Conservation (phyloP, 2,329 filamentous ascomycete genomes). For the Ascosphaera apis region DNA sequence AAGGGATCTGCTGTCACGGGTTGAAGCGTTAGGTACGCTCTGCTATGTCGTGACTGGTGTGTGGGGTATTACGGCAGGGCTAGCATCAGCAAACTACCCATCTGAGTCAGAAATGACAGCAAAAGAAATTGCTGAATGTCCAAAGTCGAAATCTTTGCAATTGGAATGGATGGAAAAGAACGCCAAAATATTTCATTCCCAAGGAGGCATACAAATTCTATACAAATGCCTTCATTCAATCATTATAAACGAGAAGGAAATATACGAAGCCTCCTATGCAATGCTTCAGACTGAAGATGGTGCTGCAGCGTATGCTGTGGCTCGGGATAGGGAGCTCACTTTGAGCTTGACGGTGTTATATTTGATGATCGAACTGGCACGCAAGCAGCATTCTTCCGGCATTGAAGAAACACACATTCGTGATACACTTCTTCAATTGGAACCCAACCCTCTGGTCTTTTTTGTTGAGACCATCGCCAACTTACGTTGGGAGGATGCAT, state of each 20-base stretch:
- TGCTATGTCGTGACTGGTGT: slow-evolving; percentile 39
- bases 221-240: neutral
- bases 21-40: slow-evolving; percentile 23
- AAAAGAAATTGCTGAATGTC: slow-evolving; percentile 18
- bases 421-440: slow-evolving; percentile 14
- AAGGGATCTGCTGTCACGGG: slow-evolving; percentile 17
- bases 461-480: slow-evolving; percentile 47
- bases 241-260: neutral
- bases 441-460: slow-evolving; percentile 47
- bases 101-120: slow-evolving; percentile 10
- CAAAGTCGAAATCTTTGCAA: slow-evolving; percentile 25
- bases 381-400: slow-evolving; percentile 12
- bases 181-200: slow-evolving; percentile 5
- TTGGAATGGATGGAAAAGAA: slow-evolving; percentile 24
- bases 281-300: slow-evolving; percentile 12
- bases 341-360: slow-evolving; percentile 21
- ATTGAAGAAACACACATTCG: neutral
- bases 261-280: slow-evolving; percentile 2
- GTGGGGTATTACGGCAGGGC: slow-evolving; percentile 44
- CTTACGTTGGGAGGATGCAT: slow-evolving; percentile 43
- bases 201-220: neutral
- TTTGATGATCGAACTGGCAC: slow-evolving; percentile 18
- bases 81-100: slow-evolving; percentile 11
- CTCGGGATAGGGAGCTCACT: slow-evolving; percentile 19
- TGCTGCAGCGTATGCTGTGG: slow-evolving; percentile 14